Conservation (phyloP, 2,329 filamentous ascomycete genomes). For the Curvularia hawaiiensis region DNA sequence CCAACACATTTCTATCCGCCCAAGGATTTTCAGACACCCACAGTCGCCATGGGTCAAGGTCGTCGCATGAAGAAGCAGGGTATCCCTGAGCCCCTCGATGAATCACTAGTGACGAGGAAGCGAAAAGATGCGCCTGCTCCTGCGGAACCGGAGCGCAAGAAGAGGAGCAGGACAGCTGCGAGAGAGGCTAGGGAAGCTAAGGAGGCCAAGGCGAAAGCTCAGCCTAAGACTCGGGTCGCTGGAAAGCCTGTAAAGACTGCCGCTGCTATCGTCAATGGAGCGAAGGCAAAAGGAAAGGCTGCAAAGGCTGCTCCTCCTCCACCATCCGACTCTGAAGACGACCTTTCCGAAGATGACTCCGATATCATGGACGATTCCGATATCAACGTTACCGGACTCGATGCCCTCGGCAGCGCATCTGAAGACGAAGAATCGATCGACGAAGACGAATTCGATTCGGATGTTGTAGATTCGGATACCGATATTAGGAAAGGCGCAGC, state of each 20-base stretch:
- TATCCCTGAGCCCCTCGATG: slow-evolving; percentile 79
- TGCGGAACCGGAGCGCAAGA: slow-evolving; percentile 61
- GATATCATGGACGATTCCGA: slow-evolving; percentile 50
- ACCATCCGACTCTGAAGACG: slow-evolving; percentile 39
- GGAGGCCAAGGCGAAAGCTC: slow-evolving; percentile 23
- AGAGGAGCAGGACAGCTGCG: slow-evolving; percentile 56
- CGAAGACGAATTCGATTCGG: slow-evolving; percentile 47
- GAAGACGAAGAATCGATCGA: slow-evolving; percentile 47
- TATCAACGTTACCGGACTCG: slow-evolving; percentile 45
- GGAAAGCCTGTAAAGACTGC: slow-evolving; percentile 39
- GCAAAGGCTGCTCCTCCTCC: slow-evolving; percentile 37
- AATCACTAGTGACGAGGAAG: slow-evolving; percentile 77
- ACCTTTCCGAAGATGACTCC: slow-evolving; percentile 29
- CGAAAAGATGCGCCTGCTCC: slow-evolving; percentile 74
- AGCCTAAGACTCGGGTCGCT: slow-evolving; percentile 21
- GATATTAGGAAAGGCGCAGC: slow-evolving; percentile 53
- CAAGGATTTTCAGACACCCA: neutral
- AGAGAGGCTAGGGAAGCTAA: slow-evolving; percentile 39
- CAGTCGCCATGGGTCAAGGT: slow-evolving; percentile 74
- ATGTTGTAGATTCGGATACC: slow-evolving; percentile 68
- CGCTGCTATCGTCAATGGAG: slow-evolving; percentile 48
- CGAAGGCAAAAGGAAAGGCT: slow-evolving; percentile 37
- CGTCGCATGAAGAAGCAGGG: slow-evolving; percentile 97
- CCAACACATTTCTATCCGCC: slow-evolving; percentile 6
- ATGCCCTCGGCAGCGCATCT: slow-evolving; percentile 48